Conservation (phyloP, 768 basidiomycete species). For the Termitomyces sp. region DNA sequence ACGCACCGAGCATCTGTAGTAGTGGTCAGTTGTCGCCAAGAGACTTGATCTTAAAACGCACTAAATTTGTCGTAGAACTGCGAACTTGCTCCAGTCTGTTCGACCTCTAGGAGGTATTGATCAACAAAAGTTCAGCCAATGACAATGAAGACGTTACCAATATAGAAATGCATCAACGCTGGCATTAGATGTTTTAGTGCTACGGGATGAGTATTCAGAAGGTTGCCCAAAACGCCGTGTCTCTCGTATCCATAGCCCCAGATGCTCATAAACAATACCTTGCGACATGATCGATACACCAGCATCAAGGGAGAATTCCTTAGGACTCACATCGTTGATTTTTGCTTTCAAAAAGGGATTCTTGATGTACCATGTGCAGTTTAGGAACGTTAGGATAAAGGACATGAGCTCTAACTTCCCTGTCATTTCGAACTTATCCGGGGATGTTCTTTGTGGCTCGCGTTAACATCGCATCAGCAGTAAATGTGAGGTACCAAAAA, state of each 20-base stretch:
- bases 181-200: constrained; percentile 88
- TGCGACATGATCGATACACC: constrained; percentile 3
- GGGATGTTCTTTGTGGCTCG: constrained; percentile 38
- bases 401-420: constrained; percentile 85
- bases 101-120: constrained; percentile 64
- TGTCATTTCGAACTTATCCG: constrained; percentile 76
- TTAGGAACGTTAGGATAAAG: constrained; percentile 87
- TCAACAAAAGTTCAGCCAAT: neutral
- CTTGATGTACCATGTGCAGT: constrained; percentile 96
- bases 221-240: constrained; percentile 71
- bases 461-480: constrained; percentile 15
- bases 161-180: constrained; percentile 90
- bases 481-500: neutral
- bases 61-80: constrained; percentile 99
- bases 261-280: constrained; percentile 75
- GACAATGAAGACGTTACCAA: constrained; percentile 49
- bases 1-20: constrained; percentile 13
- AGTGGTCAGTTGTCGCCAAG: neutral
- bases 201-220: constrained; percentile 80
- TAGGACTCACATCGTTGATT: constrained; percentile 74
- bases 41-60: constrained; percentile 32
- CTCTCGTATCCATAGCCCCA: constrained; percentile 62
- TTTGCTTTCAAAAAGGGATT: constrained; percentile 97
- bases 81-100: constrained; percentile 94
- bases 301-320: neutral